Evolutionary conservation across 768 basidiomycete genomes (phyloP), one percentile per base, ranked within the genome.

Genomic region (Leccinum variicolor): DNA sequence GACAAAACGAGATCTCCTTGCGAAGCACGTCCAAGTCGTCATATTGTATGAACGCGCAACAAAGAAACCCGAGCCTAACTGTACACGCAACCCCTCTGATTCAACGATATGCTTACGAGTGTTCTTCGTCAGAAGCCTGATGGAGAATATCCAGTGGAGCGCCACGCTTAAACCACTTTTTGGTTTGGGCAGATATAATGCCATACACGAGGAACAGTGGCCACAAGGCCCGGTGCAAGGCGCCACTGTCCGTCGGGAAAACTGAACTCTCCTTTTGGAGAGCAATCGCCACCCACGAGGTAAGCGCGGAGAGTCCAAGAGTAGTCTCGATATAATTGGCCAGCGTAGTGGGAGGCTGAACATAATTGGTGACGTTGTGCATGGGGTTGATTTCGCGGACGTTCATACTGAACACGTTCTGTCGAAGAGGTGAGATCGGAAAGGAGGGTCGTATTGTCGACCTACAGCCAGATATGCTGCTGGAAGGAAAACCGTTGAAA

Each of bases 401-500:
- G 43, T 67, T 66, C 69, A 73, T 66, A 45, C 62, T 59, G 50
- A 70, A 69, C 17, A 65, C 52, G 28, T 67, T 65, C 56, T 82
- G n/a, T 29, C 72, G 66, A 29, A 54, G 17, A 11, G 46, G 41
- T 71, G 8, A 67, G 61, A 11, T 49, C 33, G 11, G 36, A 2
- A 39, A 46, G 17, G 41, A 48, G 36, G 2, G 13, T 17, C 6
- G 31, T 39, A 36, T 15, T 5, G 25, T 43, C 4, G 5, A 60
- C 72, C 7, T 60, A 71, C 70, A n/a, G 72, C 53, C 1, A 72
- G 14, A 33, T 81, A 83, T 11, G 76, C 73, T 9, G 80, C 78
- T 1, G 84, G 84, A 19, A 85, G 73, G 66, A 84, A 86, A 28
- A 81, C 56, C 81, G 83, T 81, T 0, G 83, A 79, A 7, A 86